These are phyloP conservation scores for Eucalyptus camaldulensis DNA, from an alignment of 345 rosid species.

Conservation along the genomic window DNA sequence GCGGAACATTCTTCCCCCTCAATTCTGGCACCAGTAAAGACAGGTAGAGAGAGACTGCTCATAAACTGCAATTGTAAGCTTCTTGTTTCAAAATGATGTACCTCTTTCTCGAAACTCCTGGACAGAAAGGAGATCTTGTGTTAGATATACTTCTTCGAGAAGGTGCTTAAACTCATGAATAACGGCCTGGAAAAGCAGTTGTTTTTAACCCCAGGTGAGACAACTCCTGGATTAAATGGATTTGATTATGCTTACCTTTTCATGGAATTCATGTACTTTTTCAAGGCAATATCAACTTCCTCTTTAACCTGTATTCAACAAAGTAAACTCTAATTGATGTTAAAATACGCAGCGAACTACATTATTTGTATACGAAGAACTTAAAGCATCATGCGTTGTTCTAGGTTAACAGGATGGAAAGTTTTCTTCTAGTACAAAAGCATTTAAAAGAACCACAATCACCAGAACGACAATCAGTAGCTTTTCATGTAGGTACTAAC, in stretches of 20 bases:
- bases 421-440: background rate
- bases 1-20: slow-evolving; percentile 72
- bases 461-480: background rate
- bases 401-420: background rate
- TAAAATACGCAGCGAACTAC: background rate
- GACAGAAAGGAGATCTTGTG: background rate
- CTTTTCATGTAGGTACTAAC: background rate
- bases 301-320: slow-evolving; percentile 65
- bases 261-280: slow-evolving; percentile 49
- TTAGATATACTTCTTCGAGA: background rate
- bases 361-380: background rate
- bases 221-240: background rate
- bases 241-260: slow-evolving; percentile 38
- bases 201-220: background rate
- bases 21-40: slow-evolving; percentile 88
- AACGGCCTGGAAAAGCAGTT: background rate
- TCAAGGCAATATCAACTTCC: slow-evolving; percentile 84
- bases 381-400: background rate
- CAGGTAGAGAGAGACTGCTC: slow-evolving; percentile 67
- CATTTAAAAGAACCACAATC: background rate
- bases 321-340: background rate
- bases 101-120: slow-evolving; percentile 67
- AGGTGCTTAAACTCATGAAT: background rate
- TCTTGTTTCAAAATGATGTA: slow-evolving; percentile 37
- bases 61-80: slow-evolving; percentile 62